Conservation (phyloP, 1,139 yeast genomes). For the Diutina ranongensis region DNA sequence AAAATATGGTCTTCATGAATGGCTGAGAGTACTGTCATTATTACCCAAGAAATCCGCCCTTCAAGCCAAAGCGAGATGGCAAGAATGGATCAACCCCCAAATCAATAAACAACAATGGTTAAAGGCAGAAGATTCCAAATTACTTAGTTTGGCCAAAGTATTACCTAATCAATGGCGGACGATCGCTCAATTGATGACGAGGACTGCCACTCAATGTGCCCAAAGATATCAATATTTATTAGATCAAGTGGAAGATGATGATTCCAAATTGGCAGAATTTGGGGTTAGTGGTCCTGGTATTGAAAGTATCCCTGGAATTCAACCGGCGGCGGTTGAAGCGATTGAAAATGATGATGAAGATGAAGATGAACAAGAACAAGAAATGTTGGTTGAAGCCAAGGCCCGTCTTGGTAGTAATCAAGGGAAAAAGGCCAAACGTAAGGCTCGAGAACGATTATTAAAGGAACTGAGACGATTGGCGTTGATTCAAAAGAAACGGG, state of each 20-base stretch:
- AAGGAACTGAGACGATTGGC: slow-evolving; percentile 70
- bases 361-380: slow-evolving; percentile 79
- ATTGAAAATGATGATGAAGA: slow-evolving; percentile 17
- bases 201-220: slow-evolving; percentile 84
- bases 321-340: neutral
- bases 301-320: slow-evolving; percentile 36
- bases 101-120: slow-evolving; percentile 61
- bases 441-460: slow-evolving; percentile 71
- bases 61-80: slow-evolving; percentile 92
- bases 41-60: slow-evolving; percentile 78
- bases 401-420: slow-evolving; percentile 88
- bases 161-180: slow-evolving; percentile 95
- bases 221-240: slow-evolving; percentile 73
- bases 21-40: slow-evolving; percentile 88
- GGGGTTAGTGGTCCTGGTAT: slow-evolving; percentile 41
- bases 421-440: slow-evolving; percentile 90
- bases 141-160: slow-evolving; percentile 53
- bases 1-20: slow-evolving; percentile 87
- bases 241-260: slow-evolving; percentile 32
- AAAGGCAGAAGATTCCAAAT: slow-evolving; percentile 62
- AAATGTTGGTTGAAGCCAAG: slow-evolving; percentile 88
- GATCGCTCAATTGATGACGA: slow-evolving; percentile 65
- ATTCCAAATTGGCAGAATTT: slow-evolving; percentile 12
- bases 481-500: slow-evolving; percentile 69
- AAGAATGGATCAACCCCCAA: slow-evolving; percentile 74